Evolutionary conservation across 306 rosid genomes (phyloP).

Genomic region (Canavalia ensiformis): DNA sequence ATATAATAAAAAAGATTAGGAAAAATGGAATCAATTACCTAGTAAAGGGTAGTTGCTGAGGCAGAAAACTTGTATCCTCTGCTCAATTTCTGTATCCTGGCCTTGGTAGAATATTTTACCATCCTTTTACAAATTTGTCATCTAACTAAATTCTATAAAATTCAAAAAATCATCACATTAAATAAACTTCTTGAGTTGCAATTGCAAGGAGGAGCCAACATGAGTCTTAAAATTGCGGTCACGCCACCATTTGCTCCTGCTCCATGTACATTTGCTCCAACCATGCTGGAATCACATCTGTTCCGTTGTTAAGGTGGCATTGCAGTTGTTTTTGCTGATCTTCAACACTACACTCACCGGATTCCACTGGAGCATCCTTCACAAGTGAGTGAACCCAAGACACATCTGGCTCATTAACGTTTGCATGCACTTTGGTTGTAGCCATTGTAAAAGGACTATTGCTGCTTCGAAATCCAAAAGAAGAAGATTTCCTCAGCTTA

Average conservation of each 20-base stretch:
- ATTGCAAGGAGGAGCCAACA: conserved; percentile 36
- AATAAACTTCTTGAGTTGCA: conserved; percentile 48
- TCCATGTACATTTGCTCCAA: conserved; percentile 86
- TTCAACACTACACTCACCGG: conserved; percentile 51
- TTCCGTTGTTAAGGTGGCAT: conserved; percentile 60
- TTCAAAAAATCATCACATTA: conserved; percentile 53
- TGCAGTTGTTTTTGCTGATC: conserved; percentile 61
- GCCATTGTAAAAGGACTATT: conserved; percentile 44
- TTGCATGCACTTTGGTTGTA: conserved; percentile 39
- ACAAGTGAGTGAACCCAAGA: conserved; percentile 83
- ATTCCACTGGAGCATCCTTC: conserved; percentile 62
- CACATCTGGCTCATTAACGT: conserved; percentile 67
- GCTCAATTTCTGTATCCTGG: conserved; percentile 50
- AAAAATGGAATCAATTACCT: conserved; percentile 43
- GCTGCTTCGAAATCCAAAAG: conserved; percentile 71
- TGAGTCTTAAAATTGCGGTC: conserved; percentile 28
- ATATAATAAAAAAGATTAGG: conserved; percentile 45
- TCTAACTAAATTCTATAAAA: conserved; percentile 59
- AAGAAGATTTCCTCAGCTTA: conserved; percentile 82
- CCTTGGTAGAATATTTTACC: conserved; percentile 33
- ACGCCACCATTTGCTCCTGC: conserved; percentile 84
- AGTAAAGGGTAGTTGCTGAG: conserved; percentile 34
- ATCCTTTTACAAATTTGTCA: conserved; percentile 47
- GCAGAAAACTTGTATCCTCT: conserved; percentile 62
- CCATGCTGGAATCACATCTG: conserved; percentile 70